Percentiles rank a stretch among this genome's conserved stretches.
These are phyloP conservation scores for Sporothrix globosa DNA, from an alignment of 2,329 filamentous ascomycete genomes.

Conservation along the genomic window DNA sequence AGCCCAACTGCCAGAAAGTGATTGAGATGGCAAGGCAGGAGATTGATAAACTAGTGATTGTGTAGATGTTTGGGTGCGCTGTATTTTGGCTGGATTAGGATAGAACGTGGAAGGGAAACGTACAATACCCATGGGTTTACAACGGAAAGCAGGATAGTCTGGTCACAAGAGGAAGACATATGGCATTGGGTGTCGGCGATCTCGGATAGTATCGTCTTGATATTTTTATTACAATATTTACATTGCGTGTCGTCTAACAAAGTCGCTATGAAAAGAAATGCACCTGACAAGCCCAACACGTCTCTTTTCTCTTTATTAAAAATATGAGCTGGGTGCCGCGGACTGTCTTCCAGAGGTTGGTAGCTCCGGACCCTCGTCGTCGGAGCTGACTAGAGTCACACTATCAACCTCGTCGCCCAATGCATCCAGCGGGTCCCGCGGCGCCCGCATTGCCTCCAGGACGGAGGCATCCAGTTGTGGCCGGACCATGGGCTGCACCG, in stretches of 20 bases:
- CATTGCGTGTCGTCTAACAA: neutral
- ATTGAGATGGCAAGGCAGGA: constrained; percentile 59
- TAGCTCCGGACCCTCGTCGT: constrained; percentile 44
- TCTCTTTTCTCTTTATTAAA: neutral
- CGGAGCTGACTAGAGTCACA: constrained; percentile 46
- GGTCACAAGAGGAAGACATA: neutral
- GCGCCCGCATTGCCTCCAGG: constrained; percentile 64
- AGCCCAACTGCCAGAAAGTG: constrained; percentile 54
- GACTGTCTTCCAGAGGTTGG: neutral
- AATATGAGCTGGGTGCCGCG: constrained; percentile 25
- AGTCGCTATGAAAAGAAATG: neutral
- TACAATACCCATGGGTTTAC: constrained; percentile 2
- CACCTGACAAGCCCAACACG: neutral
- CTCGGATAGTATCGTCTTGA: neutral
- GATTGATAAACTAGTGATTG: constrained; percentile 59
- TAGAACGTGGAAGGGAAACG: neutral
- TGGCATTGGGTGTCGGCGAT: neutral
- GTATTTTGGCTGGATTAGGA: neutral
- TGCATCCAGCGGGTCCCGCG: constrained; percentile 53
- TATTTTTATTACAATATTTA: neutral
- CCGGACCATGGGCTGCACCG: constrained; percentile 67
- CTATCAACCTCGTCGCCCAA: constrained; percentile 45
- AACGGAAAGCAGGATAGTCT: neutral
- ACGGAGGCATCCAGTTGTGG: constrained; percentile 66
- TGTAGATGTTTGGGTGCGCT: constrained; percentile 14